Evolutionary conservation across 1,284 basidiomycete genomes (phyloP).

Genomic region (Ganoderma lingzhi): DNA sequence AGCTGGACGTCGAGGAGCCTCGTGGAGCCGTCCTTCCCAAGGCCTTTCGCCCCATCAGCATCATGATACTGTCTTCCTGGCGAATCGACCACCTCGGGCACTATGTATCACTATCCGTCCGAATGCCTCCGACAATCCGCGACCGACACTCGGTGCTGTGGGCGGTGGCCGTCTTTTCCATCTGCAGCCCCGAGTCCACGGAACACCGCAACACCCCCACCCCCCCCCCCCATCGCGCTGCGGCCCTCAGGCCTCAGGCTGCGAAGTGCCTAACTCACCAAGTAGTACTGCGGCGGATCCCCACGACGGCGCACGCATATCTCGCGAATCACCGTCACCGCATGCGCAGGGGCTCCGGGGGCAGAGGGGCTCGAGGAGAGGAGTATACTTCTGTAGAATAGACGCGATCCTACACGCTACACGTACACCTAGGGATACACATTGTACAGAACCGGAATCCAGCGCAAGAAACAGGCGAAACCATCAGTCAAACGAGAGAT

Average conservation of each 20-base stretch:
- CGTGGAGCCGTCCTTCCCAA: not conserved
- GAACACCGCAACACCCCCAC: too few species aligned
- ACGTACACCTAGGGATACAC: constrained; percentile 36
- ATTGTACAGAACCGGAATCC: constrained; percentile 15
- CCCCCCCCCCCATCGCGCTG: too few species aligned
- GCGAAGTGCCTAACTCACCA: too few species aligned
- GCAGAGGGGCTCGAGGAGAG: too few species aligned
- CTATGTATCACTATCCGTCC: too few species aligned
- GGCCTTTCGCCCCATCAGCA: not conserved
- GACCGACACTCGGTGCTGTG: not conserved
- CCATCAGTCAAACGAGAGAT: too few species aligned
- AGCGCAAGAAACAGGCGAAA: not conserved
- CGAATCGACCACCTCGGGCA: not conserved
- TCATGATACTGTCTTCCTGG: not conserved
- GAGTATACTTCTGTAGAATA: constrained; percentile 19
- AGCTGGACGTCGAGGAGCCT: too few species aligned
- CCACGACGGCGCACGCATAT: not conserved
- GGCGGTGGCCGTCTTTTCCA: not conserved
- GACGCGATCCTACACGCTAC: constrained; percentile 30
- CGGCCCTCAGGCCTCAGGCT: too few species aligned
- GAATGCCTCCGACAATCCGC: not conserved
- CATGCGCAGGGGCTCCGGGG: too few species aligned
- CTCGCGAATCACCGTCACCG: not conserved
- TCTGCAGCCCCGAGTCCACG: not conserved
- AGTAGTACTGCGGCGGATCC: not conserved